These are phyloP conservation scores for Neonectria sp. DNA, from an alignment of 2,329 filamentous ascomycete species.

Conservation along the genomic window DNA sequence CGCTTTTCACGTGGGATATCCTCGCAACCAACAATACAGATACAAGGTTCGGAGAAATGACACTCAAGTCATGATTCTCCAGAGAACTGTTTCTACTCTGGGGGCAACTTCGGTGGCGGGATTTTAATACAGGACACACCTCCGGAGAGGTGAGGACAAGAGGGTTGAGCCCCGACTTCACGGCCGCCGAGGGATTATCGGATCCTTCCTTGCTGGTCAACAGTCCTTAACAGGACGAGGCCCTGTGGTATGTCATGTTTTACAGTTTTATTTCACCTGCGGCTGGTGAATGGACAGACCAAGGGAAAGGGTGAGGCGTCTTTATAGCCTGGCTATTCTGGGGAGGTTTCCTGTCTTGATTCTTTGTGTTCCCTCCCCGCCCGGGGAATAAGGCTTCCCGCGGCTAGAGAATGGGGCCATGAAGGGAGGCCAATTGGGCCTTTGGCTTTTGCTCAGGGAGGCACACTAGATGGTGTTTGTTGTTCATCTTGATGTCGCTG, in stretches of 20 bases:
- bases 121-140: constrained; percentile 17
- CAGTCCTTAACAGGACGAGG: constrained; percentile 12
- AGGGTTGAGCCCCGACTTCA: constrained; percentile 5
- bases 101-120: constrained; percentile 2
- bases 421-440: constrained; percentile 8
- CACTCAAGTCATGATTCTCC: constrained; percentile 6
- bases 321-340: constrained; percentile 19
- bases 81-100: constrained; percentile 3
- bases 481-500: constrained; percentile 22
- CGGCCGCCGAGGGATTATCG: constrained; percentile 21
- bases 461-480: constrained; percentile 24
- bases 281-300: constrained; percentile 9
- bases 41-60: constrained; percentile 19
- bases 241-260: constrained; percentile 21
- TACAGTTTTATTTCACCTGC: constrained; percentile 22
- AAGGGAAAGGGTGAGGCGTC: constrained; percentile 34
- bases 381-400: constrained; percentile 8
- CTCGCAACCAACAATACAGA: constrained; percentile 11
- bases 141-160: not conserved
- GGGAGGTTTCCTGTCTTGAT: constrained; percentile 5
- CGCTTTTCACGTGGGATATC: constrained; percentile 11
- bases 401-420: constrained; percentile 17
- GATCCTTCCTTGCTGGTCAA: constrained; percentile 21
- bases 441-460: constrained; percentile 24
- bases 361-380: constrained; percentile 8